phyloP scores from a whole-genome alignment of 805 yeast genomes.

The Diddensiella transvaalensis region DNA sequence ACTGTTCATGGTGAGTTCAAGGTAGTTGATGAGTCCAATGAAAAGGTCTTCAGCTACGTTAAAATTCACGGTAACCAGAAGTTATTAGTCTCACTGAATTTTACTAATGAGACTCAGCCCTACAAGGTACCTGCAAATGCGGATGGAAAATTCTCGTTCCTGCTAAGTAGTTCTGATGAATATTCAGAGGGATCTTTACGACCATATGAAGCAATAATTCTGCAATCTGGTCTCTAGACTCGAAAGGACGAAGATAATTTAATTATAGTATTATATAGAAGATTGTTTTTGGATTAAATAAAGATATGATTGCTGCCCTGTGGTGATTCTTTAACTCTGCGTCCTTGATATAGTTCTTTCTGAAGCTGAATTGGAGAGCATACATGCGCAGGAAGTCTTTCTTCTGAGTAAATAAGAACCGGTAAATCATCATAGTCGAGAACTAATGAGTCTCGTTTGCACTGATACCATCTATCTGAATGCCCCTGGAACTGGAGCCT shows the following conservation, averaged over 20 bases:
- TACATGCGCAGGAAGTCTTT: neutral
- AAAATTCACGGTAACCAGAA: neutral
- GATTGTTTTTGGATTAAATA: too few species aligned
- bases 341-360: neutral
- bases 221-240: neutral
- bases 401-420: neutral
- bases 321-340: too few species aligned
- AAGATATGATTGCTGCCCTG: too few species aligned
- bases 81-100: constrained; percentile 1
- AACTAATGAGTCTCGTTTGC: neutral
- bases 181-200: neutral
- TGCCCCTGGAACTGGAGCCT: neutral
- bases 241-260: too few species aligned
- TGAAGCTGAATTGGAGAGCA: neutral
- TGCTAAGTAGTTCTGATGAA: neutral
- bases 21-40: constrained; percentile 18
- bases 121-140: neutral
- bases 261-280: too few species aligned
- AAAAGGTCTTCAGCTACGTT: neutral
- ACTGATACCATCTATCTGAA: neutral
- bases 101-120: constrained; percentile 1
- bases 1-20: constrained; percentile 45
- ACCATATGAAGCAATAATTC: neutral
- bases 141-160: neutral
- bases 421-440: neutral